These are phyloP conservation scores for Umbilicus rupestris DNA, from an alignment of 164 flowering plant species.

Conservation along the genomic window DNA sequence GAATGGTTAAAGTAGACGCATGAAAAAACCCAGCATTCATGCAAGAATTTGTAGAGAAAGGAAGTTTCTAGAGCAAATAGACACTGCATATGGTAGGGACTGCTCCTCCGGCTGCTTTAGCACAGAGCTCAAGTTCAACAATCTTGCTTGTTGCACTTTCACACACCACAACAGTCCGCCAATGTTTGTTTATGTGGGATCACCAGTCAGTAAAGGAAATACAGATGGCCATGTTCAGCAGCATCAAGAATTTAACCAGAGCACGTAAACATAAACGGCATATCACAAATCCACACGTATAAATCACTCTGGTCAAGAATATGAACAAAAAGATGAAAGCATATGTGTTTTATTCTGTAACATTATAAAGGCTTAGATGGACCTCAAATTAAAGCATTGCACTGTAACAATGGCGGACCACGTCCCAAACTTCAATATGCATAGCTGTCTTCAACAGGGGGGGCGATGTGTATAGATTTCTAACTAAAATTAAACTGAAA, in stretches of 20 bases:
- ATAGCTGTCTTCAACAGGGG: neutral
- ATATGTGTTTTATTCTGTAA: neutral
- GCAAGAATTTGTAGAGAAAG: neutral
- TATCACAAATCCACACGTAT: neutral
- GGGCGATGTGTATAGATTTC: neutral
- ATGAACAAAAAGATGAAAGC: neutral
- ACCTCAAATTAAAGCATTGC: neutral
- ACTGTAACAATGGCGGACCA: neutral
- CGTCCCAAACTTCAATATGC: neutral
- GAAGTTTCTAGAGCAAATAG: neutral
- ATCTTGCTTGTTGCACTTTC: neutral
- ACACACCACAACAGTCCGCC: too few relatives aligned
- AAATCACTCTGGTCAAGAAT: neutral
- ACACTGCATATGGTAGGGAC: constrained; percentile 5
- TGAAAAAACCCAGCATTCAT: too few relatives aligned
- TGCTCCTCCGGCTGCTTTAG: neutral
- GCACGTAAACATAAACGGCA: neutral
- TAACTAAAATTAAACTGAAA: neutral
- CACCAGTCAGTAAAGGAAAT: too few relatives aligned
- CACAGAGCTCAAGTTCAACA: neutral
- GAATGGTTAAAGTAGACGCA: neutral
- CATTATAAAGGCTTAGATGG: neutral
- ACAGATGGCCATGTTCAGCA: neutral
- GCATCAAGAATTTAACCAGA: neutral
- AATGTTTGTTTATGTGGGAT: too few relatives aligned